Percentiles rank a stretch among this genome's conserved stretches.
phyloP scores from a whole-genome alignment of 2,329 filamentous ascomycete genomes.

The Trichoderma oligosporum region DNA sequence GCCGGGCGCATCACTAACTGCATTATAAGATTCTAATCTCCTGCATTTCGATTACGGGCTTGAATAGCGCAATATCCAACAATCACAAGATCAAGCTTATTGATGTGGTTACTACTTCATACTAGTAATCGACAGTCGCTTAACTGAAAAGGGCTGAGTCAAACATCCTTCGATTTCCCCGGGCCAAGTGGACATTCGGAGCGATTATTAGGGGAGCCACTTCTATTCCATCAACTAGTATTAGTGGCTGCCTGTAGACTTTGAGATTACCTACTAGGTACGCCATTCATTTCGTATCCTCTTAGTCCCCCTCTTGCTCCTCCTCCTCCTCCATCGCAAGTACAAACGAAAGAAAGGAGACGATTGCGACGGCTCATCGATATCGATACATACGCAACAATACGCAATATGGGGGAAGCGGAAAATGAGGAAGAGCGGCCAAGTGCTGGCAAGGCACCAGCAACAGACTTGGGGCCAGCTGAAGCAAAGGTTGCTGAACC shows the following conservation, averaged over 20 bases:
- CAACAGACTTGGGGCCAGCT: not conserved
- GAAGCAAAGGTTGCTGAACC: constrained; percentile 13
- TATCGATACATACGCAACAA: not conserved
- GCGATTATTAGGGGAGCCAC: not conserved
- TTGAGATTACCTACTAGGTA: too few relatives aligned
- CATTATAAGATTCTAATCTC: too few relatives aligned
- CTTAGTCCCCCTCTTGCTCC: too few relatives aligned
- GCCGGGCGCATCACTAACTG: not conserved
- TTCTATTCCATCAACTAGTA: too few relatives aligned
- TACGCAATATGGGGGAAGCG: constrained; percentile 18
- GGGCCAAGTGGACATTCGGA: too few relatives aligned
- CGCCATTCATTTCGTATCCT: not conserved
- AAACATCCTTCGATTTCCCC: too few relatives aligned
- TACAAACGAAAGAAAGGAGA: not conserved
- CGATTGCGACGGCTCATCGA: not conserved
- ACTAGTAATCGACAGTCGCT: too few relatives aligned
- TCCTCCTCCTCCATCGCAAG: too few relatives aligned
- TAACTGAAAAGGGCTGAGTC: too few relatives aligned
- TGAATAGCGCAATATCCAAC: not conserved
- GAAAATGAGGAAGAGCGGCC: not conserved
- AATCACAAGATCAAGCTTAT: not conserved
- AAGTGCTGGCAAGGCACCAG: not conserved
- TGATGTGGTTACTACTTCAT: too few relatives aligned
- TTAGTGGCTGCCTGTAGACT: too few relatives aligned
- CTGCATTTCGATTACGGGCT: not conserved